phyloP scores from a whole-genome alignment of 805 yeast species.

The Lipomyces yamanashiensis region DNA sequence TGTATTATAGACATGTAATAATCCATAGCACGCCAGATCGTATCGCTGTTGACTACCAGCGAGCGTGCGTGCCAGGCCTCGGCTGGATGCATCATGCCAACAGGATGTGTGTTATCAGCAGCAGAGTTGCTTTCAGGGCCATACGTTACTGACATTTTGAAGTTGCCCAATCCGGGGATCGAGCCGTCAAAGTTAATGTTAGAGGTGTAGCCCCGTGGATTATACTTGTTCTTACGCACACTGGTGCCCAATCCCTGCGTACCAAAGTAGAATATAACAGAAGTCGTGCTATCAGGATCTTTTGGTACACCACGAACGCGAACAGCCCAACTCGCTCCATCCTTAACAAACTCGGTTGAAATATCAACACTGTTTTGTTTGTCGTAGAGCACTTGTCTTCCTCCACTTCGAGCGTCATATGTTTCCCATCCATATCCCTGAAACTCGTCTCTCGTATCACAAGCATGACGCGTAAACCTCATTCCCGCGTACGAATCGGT shows the following conservation, averaged over 20 bases:
- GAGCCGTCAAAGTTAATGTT: conserved; percentile 54
- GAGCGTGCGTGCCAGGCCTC: conserved; percentile 20
- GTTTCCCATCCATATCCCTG: conserved; percentile 80
- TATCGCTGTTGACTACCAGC: conserved; percentile 13
- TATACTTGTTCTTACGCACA: conserved; percentile 38
- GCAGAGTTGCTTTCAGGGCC: conserved; percentile 55
- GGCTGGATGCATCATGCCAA: conserved; percentile 30
- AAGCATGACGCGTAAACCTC: conserved; percentile 62
- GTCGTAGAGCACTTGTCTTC: conserved; percentile 76
- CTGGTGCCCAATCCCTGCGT: conserved; percentile 55
- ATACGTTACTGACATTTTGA: conserved; percentile 63
- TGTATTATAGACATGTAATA: conserved; percentile 70
- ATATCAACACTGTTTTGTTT: conserved; percentile 63
- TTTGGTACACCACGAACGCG: conserved; percentile 70
- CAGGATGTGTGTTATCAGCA: conserved; percentile 58
- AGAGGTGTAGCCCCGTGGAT: conserved; percentile 38
- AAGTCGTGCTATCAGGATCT: conserved; percentile 52
- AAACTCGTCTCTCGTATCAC: conserved; percentile 73
- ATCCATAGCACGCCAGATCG: conserved; percentile 74
- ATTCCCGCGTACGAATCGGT: conserved; percentile 61
- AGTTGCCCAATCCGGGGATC: conserved; percentile 69
- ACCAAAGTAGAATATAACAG: conserved; percentile 79
- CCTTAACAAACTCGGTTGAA: conserved; percentile 77
- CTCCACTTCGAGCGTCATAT: conserved; percentile 89
- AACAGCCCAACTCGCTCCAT: conserved; percentile 67